Evolutionary conservation across 1,139 yeast genomes (phyloP).

Genomic region (Geotrichum candidum): DNA sequence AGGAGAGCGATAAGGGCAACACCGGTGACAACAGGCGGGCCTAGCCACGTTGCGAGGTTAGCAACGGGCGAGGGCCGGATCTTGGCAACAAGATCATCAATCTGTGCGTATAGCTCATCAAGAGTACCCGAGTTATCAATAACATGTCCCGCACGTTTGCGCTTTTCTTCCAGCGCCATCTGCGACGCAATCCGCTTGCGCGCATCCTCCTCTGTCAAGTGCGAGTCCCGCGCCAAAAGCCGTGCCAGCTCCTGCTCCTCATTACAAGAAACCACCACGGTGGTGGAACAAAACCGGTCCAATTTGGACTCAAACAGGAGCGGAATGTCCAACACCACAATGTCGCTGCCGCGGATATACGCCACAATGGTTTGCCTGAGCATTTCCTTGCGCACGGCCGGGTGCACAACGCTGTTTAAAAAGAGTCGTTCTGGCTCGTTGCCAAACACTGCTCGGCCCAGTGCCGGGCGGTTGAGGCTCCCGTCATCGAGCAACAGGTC

Average conservation of each 20-base stretch:
- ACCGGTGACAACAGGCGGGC: slow-evolving; percentile 49
- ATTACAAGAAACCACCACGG: slow-evolving; percentile 63
- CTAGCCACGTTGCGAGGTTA: slow-evolving; percentile 40
- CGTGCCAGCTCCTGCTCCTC: slow-evolving; percentile 56
- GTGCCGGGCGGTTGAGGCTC: slow-evolving; percentile 51
- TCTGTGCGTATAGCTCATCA: slow-evolving; percentile 43
- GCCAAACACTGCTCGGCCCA: slow-evolving; percentile 77
- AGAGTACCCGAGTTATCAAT: slow-evolving; percentile 57
- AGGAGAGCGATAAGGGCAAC: slow-evolving; percentile 9
- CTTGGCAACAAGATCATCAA: slow-evolving; percentile 44
- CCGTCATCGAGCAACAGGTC: slow-evolving; percentile 48
- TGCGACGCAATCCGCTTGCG: slow-evolving; percentile 68
- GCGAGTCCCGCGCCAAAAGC: slow-evolving; percentile 59
- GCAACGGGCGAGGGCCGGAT: slow-evolving; percentile 44
- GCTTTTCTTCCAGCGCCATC: slow-evolving; percentile 58
- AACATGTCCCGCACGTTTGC: slow-evolving; percentile 56
- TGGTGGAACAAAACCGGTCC: slow-evolving; percentile 63
- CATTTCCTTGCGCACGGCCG: slow-evolving; percentile 74
- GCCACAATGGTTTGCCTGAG: slow-evolving; percentile 49
- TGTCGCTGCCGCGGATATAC: slow-evolving; percentile 46
- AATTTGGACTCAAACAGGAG: slow-evolving; percentile 75
- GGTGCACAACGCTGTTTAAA: slow-evolving; percentile 79
- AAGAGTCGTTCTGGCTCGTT: slow-evolving; percentile 46
- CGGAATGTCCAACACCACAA: slow-evolving; percentile 86
- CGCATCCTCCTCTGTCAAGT: slow-evolving; percentile 62